A percentile compares a stretch with the other conserved stretches of the same genome.
phyloP scores from a whole-genome alignment of 2,329 filamentous ascomycete species.

The Ophiostoma angusticollis region DNA sequence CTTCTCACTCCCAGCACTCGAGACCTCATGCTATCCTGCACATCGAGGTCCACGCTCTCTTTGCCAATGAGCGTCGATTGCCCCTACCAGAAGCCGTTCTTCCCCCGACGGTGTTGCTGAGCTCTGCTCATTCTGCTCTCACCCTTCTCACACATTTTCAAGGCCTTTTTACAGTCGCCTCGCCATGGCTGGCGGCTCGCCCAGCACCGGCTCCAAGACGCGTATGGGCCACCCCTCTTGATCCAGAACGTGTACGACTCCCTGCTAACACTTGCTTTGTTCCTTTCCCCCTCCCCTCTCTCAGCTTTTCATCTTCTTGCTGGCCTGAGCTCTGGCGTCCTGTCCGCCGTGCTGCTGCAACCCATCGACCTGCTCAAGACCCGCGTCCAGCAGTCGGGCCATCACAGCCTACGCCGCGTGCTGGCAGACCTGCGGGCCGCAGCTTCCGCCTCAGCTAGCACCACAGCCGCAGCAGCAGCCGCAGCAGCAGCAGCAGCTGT shows the following conservation, averaged over 20 bases:
- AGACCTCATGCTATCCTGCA: no score
- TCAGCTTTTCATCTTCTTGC: constrained; percentile 76
- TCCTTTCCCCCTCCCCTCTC: no score
- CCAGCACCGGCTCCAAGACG: constrained; percentile 22
- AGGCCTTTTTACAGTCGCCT: neutral
- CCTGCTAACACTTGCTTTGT: no score
- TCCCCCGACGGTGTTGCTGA: constrained; percentile 4
- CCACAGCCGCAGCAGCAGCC: constrained; percentile 32
- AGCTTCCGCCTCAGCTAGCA: neutral
- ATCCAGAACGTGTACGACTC: neutral
- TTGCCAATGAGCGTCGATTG: constrained; percentile 7
- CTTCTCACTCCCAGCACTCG: no score
- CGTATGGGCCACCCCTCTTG: constrained; percentile 14
- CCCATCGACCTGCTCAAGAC: constrained; percentile 95
- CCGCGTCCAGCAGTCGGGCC: constrained; percentile 76
- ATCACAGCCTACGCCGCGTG: constrained; percentile 54
- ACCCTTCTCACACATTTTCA: neutral
- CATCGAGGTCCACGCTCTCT: no score
- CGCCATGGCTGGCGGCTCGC: constrained; percentile 23
- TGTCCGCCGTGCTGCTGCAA: constrained; percentile 82
- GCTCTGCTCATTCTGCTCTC: neutral
- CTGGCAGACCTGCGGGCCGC: constrained; percentile 53
- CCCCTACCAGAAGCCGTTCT: constrained; percentile 4
- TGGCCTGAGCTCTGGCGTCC: constrained; percentile 74
- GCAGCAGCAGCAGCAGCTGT: neutral